Base-by-base conservation (phyloP, 2,329 filamentous ascomycete genomes). In the Claviceps sp. region DNA sequence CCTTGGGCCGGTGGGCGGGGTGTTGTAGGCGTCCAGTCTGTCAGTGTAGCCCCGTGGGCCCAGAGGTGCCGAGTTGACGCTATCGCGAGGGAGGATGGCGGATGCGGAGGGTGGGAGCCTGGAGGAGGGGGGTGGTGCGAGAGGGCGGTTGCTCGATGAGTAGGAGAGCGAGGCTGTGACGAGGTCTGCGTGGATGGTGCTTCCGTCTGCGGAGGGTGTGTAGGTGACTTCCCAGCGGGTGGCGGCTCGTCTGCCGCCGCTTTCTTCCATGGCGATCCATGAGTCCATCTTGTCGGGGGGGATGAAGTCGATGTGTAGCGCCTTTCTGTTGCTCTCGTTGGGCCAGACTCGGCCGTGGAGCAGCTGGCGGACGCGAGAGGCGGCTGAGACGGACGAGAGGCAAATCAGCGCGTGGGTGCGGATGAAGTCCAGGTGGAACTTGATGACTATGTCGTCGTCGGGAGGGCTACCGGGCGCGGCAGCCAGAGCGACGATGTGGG, bases 221-320 rank as follows among this genome's bases (percentile, higher is more conserved):
- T 94, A 95, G 6, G 75, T 67, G 6, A 95, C 80, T 66, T 91
- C 87, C 81, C 85, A 95, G 24, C 82, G 71, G 5, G 63, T 65
- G 60, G 55, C 61, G 17, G 68, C 66, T 50, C 70, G 65, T 47
- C 75, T 65, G 49, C 71, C 61, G 58, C 69, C 60, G 14, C 72
- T 65, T 59, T 82, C 71, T 65, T 95, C 88, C 42, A 69, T 75
- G 7, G 80, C 75, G 54, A 94, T 84, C 89, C 89, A 97, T 24
- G 77, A 76, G 14, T 71, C 65, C 4, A 94, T 76, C 56, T 81
- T 80, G 26, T 88, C 81, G 17, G 85, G 78, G 0, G 91, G 91
- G 19, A 97, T 76, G 64, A 93, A 97, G 65, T 98, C 93, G 3
- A 88, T 87, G 79, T 85, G 94, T 1, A 97, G 75, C 1, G 82